A percentile compares a stretch with the other conserved stretches of the same genome.
These are phyloP conservation scores for Sporothrix pallida DNA, from an alignment of 2,329 filamentous ascomycete species.

Conservation along the genomic window DNA sequence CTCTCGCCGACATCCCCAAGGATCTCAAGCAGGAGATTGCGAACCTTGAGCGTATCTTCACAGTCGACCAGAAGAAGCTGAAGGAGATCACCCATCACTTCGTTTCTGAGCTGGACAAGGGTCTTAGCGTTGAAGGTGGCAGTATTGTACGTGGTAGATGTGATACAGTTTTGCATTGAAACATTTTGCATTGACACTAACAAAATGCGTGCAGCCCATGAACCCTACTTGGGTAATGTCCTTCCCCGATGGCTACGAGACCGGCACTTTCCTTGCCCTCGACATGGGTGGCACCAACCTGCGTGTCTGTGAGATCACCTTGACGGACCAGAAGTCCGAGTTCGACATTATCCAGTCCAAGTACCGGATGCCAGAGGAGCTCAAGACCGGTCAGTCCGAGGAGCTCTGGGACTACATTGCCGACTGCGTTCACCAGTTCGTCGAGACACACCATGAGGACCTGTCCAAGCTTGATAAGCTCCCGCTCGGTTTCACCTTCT, in stretches of 20 bases:
- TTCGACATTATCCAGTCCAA: slow-evolving; percentile 97
- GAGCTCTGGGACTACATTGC: slow-evolving; percentile 96
- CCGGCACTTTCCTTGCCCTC: slow-evolving; percentile 83
- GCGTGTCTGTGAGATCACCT: slow-evolving; percentile 88
- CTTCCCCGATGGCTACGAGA: slow-evolving; percentile 85
- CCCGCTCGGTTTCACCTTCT: slow-evolving; percentile 93
- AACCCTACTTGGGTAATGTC: slow-evolving; percentile 96
- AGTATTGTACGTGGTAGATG: slow-evolving; percentile 74
- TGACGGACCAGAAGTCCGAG: slow-evolving; percentile 85
- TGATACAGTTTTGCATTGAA: neutral
- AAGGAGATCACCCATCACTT: slow-evolving; percentile 93
- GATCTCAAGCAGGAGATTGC: slow-evolving; percentile 81
- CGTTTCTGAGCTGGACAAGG: slow-evolving; percentile 83
- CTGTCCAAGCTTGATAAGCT: slow-evolving; percentile 66
- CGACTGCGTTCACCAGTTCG: slow-evolving; percentile 88
- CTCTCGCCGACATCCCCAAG: slow-evolving; percentile 88
- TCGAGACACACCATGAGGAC: slow-evolving; percentile 81
- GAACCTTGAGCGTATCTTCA: slow-evolving; percentile 82
- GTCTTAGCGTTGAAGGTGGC: slow-evolving; percentile 83
- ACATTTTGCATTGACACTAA: neutral
- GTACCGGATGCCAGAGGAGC: slow-evolving; percentile 90
- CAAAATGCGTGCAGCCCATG: slow-evolving; percentile 71
- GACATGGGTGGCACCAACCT: slow-evolving; percentile 98
- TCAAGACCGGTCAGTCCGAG: slow-evolving; percentile 82
- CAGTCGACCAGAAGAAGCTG: slow-evolving; percentile 76